phyloP scores from a whole-genome alignment of 2,329 filamentous ascomycete genomes.

The Ceratocystis cacaofunesta region DNA sequence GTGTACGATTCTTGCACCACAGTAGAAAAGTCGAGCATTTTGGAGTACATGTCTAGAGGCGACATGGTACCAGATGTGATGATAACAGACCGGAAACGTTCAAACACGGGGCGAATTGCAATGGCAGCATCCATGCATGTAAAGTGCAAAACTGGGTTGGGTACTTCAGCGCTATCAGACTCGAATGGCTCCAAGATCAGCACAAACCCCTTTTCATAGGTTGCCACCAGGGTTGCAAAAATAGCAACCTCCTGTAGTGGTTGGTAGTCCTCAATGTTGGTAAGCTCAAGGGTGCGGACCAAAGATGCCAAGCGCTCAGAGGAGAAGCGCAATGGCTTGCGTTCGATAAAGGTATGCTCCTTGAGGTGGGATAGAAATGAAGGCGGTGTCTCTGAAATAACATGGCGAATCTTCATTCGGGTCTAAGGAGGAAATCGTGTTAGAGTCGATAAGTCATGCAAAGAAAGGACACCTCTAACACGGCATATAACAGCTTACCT shows the following conservation, averaged over 20 bases:
- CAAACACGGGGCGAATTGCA: slow-evolving; percentile 93
- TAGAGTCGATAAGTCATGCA: not conserved
- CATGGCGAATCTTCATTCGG: slow-evolving; percentile 93
- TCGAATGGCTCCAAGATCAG: slow-evolving; percentile 96
- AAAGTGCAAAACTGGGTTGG: slow-evolving; percentile 93
- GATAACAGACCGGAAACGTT: slow-evolving; percentile 93
- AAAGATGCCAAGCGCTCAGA: slow-evolving; percentile 88
- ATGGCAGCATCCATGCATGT: slow-evolving; percentile 95
- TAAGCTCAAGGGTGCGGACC: slow-evolving; percentile 85
- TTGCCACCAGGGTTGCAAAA: slow-evolving; percentile 89
- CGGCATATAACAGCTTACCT: slow-evolving; percentile 29
- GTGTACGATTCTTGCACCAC: slow-evolving; percentile 94
- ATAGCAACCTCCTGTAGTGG: slow-evolving; percentile 94
- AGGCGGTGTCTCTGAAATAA: slow-evolving; percentile 90
- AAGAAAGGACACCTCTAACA: not conserved
- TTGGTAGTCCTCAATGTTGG: slow-evolving; percentile 96
- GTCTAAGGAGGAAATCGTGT: slow-evolving; percentile 37
- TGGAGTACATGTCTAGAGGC: slow-evolving; percentile 95
- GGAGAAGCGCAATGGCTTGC: slow-evolving; percentile 87
- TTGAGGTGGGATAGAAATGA: slow-evolving; percentile 88
- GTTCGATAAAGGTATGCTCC: slow-evolving; percentile 94
- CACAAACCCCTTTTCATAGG: slow-evolving; percentile 91
- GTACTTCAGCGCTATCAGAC: slow-evolving; percentile 85
- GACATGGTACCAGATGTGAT: slow-evolving; percentile 97
- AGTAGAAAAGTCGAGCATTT: slow-evolving; percentile 87